Evolutionary conservation across 345 rosid species (phyloP).

Genomic region (Gossypium turneri): DNA sequence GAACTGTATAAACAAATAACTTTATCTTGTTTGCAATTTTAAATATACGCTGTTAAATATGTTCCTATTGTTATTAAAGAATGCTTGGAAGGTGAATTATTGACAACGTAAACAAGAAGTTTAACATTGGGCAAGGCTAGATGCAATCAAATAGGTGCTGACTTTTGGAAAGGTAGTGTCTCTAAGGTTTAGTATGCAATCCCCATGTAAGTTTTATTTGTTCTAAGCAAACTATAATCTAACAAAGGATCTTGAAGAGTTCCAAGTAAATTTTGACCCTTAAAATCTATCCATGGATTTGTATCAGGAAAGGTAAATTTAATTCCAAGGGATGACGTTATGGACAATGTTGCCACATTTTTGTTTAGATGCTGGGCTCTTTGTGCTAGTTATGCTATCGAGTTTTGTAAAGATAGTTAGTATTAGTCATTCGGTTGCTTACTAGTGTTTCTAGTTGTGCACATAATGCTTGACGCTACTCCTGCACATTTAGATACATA

Average conservation of each 20-base stretch:
- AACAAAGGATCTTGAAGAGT: neutral
- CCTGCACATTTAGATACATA: neutral
- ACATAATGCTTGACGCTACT: neutral
- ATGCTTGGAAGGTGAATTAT: neutral
- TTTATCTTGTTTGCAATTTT: neutral
- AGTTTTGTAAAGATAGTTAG: neutral
- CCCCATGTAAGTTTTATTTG: neutral
- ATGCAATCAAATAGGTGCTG: neutral
- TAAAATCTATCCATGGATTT: conserved; percentile 1
- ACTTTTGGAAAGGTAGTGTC: neutral
- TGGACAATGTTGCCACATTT: neutral
- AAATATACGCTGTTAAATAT: neutral
- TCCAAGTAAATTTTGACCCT: neutral
- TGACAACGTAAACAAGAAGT: neutral
- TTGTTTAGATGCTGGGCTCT: neutral
- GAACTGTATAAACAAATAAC: neutral
- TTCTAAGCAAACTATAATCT: neutral
- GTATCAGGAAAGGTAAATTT: neutral
- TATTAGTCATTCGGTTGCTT: neutral
- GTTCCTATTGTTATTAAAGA: neutral
- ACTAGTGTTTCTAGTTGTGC: neutral
- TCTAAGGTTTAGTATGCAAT: neutral
- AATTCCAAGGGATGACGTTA: neutral
- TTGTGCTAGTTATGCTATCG: neutral
- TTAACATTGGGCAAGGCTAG: neutral